A percentile compares a stretch with the other conserved stretches of the same genome.
phyloP scores from a whole-genome alignment of 2,329 filamentous ascomycete species.

The Blumeriella jaapii region DNA sequence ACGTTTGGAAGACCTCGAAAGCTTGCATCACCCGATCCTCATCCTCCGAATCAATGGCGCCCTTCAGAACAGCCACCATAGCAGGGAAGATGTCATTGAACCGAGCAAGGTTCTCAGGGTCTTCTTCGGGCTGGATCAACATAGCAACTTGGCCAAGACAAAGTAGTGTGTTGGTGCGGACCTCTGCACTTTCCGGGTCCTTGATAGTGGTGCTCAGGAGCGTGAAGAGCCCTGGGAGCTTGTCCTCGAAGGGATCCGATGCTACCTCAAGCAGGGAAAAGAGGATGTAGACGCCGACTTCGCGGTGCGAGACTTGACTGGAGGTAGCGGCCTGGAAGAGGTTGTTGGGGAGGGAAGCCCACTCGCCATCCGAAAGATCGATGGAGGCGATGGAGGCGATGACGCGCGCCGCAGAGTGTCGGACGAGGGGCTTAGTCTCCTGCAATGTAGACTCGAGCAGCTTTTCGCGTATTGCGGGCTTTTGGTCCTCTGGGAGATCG shows the following conservation, averaged over 20 bases:
- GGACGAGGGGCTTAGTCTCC: conserved; percentile 64
- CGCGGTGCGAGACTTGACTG: conserved; percentile 64
- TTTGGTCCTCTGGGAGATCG: conserved; percentile 60
- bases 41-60: conserved; percentile 65
- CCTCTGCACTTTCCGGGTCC: conserved; percentile 82
- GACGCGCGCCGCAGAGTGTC: conserved; percentile 79
- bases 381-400: conserved; percentile 77
- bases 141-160: conserved; percentile 80
- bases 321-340: conserved; percentile 72
- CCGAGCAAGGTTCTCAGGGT: conserved; percentile 56
- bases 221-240: conserved; percentile 66
- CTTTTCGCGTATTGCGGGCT: conserved; percentile 67
- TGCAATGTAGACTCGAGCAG: conserved; percentile 74
- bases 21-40: conserved; percentile 82
- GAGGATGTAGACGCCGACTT: conserved; percentile 86
- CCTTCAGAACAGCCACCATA: conserved; percentile 85
- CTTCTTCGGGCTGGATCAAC: conserved; percentile 79
- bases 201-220: conserved; percentile 81
- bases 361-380: conserved; percentile 80
- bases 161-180: conserved; percentile 88
- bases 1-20: conserved; percentile 94
- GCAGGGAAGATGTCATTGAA: conserved; percentile 73
- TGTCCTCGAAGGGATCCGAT: conserved; percentile 72
- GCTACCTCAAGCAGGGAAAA: conserved; percentile 85
- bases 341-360: conserved; percentile 67